Evolutionary conservation across 805 yeast genomes (phyloP).

Genomic region (Candida golubevii): DNA sequence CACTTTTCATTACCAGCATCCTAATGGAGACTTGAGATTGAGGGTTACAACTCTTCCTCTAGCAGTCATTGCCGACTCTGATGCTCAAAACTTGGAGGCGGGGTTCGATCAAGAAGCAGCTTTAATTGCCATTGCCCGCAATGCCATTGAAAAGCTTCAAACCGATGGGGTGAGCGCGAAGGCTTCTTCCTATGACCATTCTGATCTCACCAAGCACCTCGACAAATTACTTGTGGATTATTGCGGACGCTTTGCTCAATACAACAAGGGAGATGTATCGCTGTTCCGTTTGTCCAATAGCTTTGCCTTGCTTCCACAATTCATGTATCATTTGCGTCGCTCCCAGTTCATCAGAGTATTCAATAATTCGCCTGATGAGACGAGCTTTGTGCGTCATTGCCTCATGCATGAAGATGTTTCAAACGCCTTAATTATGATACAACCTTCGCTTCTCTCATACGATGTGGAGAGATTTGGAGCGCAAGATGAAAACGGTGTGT

Average conservation of each 20-base stretch:
- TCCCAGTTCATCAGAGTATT: slow-evolving; percentile 63
- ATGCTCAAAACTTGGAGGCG: slow-evolving; percentile 37
- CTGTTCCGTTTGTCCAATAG: slow-evolving; percentile 48
- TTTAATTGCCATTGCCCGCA: slow-evolving; percentile 55
- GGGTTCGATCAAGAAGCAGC: slow-evolving; percentile 71
- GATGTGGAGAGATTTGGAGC: slow-evolving; percentile 43
- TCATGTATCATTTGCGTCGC: slow-evolving; percentile 62
- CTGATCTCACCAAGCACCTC: slow-evolving; percentile 43
- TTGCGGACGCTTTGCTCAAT: slow-evolving; percentile 46
- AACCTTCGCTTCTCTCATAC: slow-evolving; percentile 61
- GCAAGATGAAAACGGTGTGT: slow-evolving; percentile 27
- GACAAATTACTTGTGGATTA: slow-evolving; percentile 46
- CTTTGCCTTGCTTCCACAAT: slow-evolving; percentile 59
- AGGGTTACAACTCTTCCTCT: slow-evolving; percentile 57
- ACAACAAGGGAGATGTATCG: slow-evolving; percentile 41
- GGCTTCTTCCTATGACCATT: slow-evolving; percentile 18
- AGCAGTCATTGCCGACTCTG: slow-evolving; percentile 39
- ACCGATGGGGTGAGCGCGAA: slow-evolving; percentile 12
- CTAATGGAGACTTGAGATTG: slow-evolving; percentile 52
- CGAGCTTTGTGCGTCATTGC: slow-evolving; percentile 59
- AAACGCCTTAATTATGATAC: slow-evolving; percentile 63
- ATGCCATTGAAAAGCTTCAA: slow-evolving; percentile 42
- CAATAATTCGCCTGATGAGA: slow-evolving; percentile 70
- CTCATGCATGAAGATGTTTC: slow-evolving; percentile 58
- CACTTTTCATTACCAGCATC: slow-evolving; percentile 58